Conservation (phyloP, 1,284 basidiomycete genomes). For the Microbotryum lychnidis-dioicae region DNA sequence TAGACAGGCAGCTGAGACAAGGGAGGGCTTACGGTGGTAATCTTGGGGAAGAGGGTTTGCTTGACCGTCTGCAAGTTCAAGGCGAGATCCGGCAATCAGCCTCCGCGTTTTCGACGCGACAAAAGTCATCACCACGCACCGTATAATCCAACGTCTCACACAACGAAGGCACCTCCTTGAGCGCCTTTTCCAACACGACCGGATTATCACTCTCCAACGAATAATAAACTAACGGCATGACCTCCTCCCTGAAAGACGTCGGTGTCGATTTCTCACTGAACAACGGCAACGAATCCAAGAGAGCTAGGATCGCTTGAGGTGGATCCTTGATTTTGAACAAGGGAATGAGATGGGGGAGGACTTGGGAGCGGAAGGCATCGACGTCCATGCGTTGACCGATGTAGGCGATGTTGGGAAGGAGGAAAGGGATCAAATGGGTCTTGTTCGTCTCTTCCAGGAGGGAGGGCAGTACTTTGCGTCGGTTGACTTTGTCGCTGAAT, state of each 20-base stretch:
- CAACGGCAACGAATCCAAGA: constrained; percentile 79
- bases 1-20: no score
- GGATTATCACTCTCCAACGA: constrained; percentile 88
- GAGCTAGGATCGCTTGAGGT: constrained; percentile 80
- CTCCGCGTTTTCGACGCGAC: no score
- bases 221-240: constrained; percentile 89
- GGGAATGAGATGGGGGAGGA: constrained; percentile 81
- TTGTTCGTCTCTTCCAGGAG: constrained; percentile 81
- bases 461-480: constrained; percentile 85
- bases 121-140: not conserved
- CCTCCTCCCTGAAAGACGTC: constrained; percentile 77
- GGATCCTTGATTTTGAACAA: constrained; percentile 88
- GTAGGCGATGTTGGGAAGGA: constrained; percentile 94
- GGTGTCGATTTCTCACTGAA: constrained; percentile 87
- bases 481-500: constrained; percentile 79
- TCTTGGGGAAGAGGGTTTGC: constrained; percentile 80
- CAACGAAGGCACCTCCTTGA: constrained; percentile 74
- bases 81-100: not conserved
- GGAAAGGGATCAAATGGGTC: constrained; percentile 79
- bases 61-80: constrained; percentile 29
- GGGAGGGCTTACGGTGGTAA: constrained; percentile 46
- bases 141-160: constrained; percentile 85
- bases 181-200: constrained; percentile 80
- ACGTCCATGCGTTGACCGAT: constrained; percentile 69
- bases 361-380: constrained; percentile 68